phyloP scores from a whole-genome alignment of 495 filamentous ascomycete species.

The Wilcoxina mikolae region DNA sequence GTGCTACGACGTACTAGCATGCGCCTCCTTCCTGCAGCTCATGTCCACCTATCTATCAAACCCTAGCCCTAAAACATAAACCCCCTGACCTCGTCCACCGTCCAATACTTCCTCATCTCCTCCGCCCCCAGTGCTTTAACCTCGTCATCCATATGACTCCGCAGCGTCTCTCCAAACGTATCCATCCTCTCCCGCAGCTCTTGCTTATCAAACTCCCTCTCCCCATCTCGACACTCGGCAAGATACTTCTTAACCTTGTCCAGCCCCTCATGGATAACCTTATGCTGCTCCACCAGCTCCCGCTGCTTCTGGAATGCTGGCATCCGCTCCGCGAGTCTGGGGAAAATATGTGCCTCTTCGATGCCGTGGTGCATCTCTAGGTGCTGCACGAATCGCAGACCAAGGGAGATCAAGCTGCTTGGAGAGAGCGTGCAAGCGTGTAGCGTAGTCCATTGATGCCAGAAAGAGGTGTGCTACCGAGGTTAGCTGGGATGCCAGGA shows the following conservation, averaged over 20 bases:
- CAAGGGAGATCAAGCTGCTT: conserved; percentile 48
- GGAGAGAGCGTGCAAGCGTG: conserved; percentile 54
- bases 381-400: conserved; percentile 49
- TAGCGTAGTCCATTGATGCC: conserved; percentile 7
- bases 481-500: not conserved
- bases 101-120: conserved; percentile 82
- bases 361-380: conserved; percentile 68
- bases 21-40: too few relatives aligned
- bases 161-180: conserved; percentile 45
- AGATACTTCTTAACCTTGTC: conserved; percentile 60
- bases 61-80: conserved; percentile 60
- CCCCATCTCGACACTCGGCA: conserved; percentile 44
- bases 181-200: conserved; percentile 60
- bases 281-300: conserved; percentile 63
- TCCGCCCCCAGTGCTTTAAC: conserved; percentile 56
- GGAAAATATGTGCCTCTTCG: conserved; percentile 74
- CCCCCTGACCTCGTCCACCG: conserved; percentile 52
- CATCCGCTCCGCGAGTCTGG: conserved; percentile 62
- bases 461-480: not conserved
- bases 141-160: conserved; percentile 61
- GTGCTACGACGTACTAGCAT: too few relatives aligned
- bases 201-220: conserved; percentile 50
- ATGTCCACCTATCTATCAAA: too few relatives aligned
- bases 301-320: conserved; percentile 55
- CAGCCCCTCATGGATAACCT: conserved; percentile 64